Base-by-base conservation (phyloP, 768 basidiomycete genomes). In the Termitomyces heimii region DNA sequence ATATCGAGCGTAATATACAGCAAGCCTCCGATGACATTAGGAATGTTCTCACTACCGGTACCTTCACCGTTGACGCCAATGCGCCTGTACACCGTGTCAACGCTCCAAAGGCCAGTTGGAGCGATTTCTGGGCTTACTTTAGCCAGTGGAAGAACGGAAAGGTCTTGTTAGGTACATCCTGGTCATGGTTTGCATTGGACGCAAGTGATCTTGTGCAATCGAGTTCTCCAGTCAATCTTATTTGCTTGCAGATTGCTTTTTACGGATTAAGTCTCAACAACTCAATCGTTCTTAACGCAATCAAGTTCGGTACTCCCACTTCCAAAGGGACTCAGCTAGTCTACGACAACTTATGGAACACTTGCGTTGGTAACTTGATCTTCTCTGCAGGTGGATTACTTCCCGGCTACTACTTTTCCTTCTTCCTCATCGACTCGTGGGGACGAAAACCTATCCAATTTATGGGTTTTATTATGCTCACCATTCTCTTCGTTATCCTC, bases 101-200 rank as follows among this genome's bases (percentile, higher is more conserved):
- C 20, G 83, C 84, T 1, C 92, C 92, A 59, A 87, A 78, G 65
- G 90, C 90, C 12, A 75, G 72, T 39, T 77, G 78, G 64, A 68
- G 73, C 3, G 92, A 94, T 72, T 97, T 97, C 74, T 0, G 66
- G 0, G 61, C 59, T 0, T 75, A 92, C 75, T 94, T 92, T 66
- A 70, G 81, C 45, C 72, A 86, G 65, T 88, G 87, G 87, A 65
- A 85, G 70, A 92, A 96, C 70, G 69, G 79, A 62, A 94, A 94
- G 74, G 72, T 92, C 52, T 79, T 94, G 55, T 69, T 94, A 47
- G 93, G 90, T n/a, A 79, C 84, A 0, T 70, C 89, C 0, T 94
- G 86, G 69, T 89, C 86, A 10, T 95, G 93, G 93, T 94, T 94
- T 60, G 92, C 92, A 6, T 80, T 93, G n/a, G 92, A 91, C 62